A percentile compares a stretch with the other conserved stretches of the same genome.
phyloP scores from a whole-genome alignment of 371 early-diverging fungal species.

The Catenaria anguillulae region DNA sequence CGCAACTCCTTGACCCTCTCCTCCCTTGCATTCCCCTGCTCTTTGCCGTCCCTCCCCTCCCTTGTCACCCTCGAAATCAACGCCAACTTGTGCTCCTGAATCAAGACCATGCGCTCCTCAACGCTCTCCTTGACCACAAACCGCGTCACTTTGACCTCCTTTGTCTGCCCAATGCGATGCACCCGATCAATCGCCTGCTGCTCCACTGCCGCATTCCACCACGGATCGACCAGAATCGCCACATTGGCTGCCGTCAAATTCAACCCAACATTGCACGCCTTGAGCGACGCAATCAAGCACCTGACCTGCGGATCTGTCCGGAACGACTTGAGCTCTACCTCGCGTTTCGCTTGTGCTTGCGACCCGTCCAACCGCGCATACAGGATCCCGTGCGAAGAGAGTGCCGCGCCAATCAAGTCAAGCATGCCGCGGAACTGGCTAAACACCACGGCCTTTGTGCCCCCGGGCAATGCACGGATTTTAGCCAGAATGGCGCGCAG shows the following conservation, averaged over 20 bases:
- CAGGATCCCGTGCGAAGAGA: conserved; percentile 30
- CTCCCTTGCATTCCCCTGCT: not conserved
- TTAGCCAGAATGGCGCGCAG: not conserved
- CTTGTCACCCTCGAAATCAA: not conserved
- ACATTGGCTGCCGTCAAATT: conserved; percentile 67
- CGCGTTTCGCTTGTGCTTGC: conserved; percentile 40
- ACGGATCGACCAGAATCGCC: conserved; percentile 60
- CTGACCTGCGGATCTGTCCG: conserved; percentile 27
- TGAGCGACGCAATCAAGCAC: conserved; percentile 66
- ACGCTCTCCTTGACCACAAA: conserved; percentile 39
- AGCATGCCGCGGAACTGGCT: conserved; percentile 70
- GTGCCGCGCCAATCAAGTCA: conserved; percentile 43
- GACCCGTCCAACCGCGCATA: conserved; percentile 55
- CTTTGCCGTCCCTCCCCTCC: not conserved
- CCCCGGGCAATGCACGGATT: conserved; percentile 15
- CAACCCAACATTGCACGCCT: conserved; percentile 78
- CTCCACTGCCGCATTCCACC: conserved; percentile 58
- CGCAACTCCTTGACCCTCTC: too few relatives aligned
- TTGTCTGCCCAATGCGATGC: conserved; percentile 62
- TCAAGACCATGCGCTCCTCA: conserved; percentile 38
- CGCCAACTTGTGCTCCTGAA: conserved; percentile 29
- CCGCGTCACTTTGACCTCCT: conserved; percentile 39
- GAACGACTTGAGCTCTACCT: conserved; percentile 39
- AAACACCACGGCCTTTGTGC: conserved; percentile 56
- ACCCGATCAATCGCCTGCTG: conserved; percentile 78